These are phyloP conservation scores for Pulveroboletus sp. DNA, from an alignment of 768 basidiomycete species.

Conservation along the genomic window DNA sequence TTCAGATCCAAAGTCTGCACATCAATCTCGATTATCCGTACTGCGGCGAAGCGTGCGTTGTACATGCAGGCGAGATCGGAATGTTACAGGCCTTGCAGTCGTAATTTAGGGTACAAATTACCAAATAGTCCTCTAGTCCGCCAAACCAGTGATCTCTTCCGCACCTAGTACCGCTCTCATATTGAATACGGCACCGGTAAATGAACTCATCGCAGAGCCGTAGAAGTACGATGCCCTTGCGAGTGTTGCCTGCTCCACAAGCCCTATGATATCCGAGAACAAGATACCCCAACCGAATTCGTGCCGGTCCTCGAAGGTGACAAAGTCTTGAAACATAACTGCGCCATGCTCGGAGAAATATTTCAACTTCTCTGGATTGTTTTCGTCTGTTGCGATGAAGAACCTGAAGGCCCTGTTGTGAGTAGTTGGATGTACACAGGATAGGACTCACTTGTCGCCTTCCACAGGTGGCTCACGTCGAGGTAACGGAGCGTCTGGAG, in stretches of 20 bases:
- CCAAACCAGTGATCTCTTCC: constrained; percentile 29
- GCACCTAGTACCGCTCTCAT: constrained; percentile 35
- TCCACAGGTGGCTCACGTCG: constrained; percentile 15
- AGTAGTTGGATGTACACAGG: background rate
- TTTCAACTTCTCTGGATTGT: constrained; percentile 26
- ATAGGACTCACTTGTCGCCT: constrained; percentile 15
- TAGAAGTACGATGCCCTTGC: constrained; percentile 36
- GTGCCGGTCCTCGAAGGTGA: constrained; percentile 37
- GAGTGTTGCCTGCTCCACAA: constrained; percentile 40
- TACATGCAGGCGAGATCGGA: constrained; percentile 9
- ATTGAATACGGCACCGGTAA: constrained; percentile 38
- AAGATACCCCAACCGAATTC: constrained; percentile 39
- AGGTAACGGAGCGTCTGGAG: constrained; percentile 8
- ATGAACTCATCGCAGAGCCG: constrained; percentile 36
- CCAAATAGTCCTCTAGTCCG: constrained; percentile 29
- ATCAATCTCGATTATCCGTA: background rate
- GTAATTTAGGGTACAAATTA: constrained; percentile 3
- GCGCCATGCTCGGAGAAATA: constrained; percentile 33
- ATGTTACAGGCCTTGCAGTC: background rate
- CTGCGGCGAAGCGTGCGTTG: constrained; percentile 4
- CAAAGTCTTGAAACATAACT: constrained; percentile 36
- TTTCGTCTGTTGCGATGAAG: constrained; percentile 38
- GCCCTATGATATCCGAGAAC: constrained; percentile 37
- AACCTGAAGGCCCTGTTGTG: constrained; percentile 17
- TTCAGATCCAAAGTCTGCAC: background rate